Base-by-base conservation (phyloP, 768 basidiomycete genomes). In the Suillus subalutaceus region DNA sequence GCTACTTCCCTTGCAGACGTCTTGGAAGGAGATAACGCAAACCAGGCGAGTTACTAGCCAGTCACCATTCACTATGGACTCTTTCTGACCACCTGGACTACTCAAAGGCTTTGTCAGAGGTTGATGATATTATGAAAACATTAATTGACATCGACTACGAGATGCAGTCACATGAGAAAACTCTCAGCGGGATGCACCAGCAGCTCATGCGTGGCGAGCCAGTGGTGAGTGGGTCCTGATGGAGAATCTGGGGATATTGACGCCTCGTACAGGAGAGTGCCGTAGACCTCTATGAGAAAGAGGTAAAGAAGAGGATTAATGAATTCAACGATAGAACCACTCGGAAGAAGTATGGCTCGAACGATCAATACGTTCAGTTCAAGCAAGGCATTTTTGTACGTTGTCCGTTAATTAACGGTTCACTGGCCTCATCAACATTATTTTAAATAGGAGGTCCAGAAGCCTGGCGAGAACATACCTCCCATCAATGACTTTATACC, bases 271-370 rank as follows among this genome's bases (percentile, higher is more conserved):
- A 93, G 92, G 79, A 79, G 56, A 77, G 88, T 66, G 80, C 84
- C 9, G 73, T 85, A 8, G 79, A 82, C 10, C 73, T 69, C 37
- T 96, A 93, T 71, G 74, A 84, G 58, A 70, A 70, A 30, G 83
- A 75, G n/a, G 80, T 88, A 0, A 73, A 82, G 58, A 74, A 73
- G 18, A 75, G 74, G 48, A 72, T 83, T 52, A 78, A 83, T 7
- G 80, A 79, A 37, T 91, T 92, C 74, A 69, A 79, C 2, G 73
- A 72, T 37, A 87, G 86, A 78, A 94, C 93, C 0, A 80, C 87
- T 8, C 86, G 94, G 10, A 92, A 96, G 75, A 94, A 90, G 73
- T 96, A 94, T 72, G 85, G 84, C 18, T 89, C 89, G 58, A 78
- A 81, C 60, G 80, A 86, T 0, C 75, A 80, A 30, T 96, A 94